Base-by-base conservation (phyloP, 768 basidiomycete genomes). In the Cyathus striatus region DNA sequence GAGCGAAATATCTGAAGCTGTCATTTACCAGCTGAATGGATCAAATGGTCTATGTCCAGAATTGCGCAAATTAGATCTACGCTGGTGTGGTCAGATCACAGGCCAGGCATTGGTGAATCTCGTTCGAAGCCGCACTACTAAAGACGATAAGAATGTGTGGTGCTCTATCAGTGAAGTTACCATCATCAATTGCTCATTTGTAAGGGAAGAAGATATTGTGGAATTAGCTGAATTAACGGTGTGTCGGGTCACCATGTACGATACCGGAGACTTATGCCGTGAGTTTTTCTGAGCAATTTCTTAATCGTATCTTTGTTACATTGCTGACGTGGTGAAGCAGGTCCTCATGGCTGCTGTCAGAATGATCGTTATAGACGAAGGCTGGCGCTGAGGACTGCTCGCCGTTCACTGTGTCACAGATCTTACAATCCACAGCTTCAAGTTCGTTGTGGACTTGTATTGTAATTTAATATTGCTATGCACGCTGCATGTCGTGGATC, bases 81-180 rank as follows among this genome's bases (percentile, higher is more conserved):
- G 78, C 21, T 82, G 78, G 79, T 83, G 80, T 50, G 67, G 71
- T 9, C 70, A 78, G 43, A 54, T 83, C 5, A 69, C 66, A 22
- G 78, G 79, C 16, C 57, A 53, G 2, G 72, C 73, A 17, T 59
- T 83, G 27, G 78, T 76, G 27, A 59, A 69, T 23, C 58, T 82
- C 13, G 78, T 77, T 34, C 55, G 50, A 39, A 70, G 65, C 43
- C 67, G 79, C 20, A 38, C 55, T 17, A 30, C 23, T 14, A 44
- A 24, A 27, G 25, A 44, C 10, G 27, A 26, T 7, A 16, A 25
- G 34, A 23, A 23, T 35, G 24, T 24, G 32, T 45, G 48, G 40
- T 53, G 53, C 33, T 59, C 61, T 23, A 69, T 83, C 42, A 50
- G 57, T 33, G 68, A 68, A 49, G 57, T 81, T 12, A 72, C 72